These are phyloP conservation scores for Syzygium syzygioides DNA, from an alignment of 441 rosid species.

Conservation along the genomic window DNA sequence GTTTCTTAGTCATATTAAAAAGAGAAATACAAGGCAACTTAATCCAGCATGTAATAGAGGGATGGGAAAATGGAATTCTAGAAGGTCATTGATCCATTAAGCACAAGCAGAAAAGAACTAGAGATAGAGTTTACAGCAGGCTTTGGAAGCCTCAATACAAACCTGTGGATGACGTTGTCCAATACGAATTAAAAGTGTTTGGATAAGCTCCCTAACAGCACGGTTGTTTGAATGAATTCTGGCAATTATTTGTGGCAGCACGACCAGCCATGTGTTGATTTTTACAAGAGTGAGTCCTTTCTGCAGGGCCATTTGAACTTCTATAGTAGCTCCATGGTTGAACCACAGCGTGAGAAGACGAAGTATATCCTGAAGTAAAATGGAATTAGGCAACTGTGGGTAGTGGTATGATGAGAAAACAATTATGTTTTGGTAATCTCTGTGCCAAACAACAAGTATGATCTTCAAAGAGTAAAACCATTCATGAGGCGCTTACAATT, in stretches of 20 bases:
- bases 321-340: constrained; percentile 94
- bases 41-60: neutral
- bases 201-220: constrained; percentile 94
- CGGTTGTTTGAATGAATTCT: constrained; percentile 97
- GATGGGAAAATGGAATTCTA: neutral
- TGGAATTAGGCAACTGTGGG: neutral
- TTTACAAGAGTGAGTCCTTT: constrained; percentile 89
- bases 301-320: constrained; percentile 88
- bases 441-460: neutral
- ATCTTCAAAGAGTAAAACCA: neutral
- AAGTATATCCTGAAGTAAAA: constrained; percentile 83
- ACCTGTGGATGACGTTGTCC: constrained; percentile 99
- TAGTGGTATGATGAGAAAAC: neutral
- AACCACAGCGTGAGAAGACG: constrained; percentile 99
- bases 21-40: neutral
- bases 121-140: neutral
- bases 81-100: neutral
- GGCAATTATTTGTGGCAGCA: constrained; percentile 99
- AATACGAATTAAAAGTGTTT: constrained; percentile 92
- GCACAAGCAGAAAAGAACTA: neutral
- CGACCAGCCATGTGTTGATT: constrained; percentile 98
- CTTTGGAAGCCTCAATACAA: constrained; percentile 14
- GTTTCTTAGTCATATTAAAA: neutral
- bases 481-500: neutral
- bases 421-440: neutral